Evolutionary conservation across 2,329 filamentous ascomycete species (phyloP).

Genomic region (Rutstroemia sydowiana): DNA sequence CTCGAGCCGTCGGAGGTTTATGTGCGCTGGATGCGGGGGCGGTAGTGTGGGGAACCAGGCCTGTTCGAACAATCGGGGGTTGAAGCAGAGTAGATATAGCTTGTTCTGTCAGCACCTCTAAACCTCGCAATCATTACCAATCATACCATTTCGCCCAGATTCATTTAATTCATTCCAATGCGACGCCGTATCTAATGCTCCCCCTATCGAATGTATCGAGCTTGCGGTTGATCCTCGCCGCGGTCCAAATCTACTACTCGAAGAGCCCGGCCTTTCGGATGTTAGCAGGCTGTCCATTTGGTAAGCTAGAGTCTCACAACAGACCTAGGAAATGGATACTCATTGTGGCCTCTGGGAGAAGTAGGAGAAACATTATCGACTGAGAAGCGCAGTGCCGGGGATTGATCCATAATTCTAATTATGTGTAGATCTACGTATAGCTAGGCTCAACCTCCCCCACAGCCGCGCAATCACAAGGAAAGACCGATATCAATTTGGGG

Average conservation of each 20-base stretch:
- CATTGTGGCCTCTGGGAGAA: slow-evolving; percentile 34
- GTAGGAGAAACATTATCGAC: slow-evolving; percentile 38
- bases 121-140: not conserved
- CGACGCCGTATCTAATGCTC: slow-evolving; percentile 66
- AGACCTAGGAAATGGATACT: slow-evolving; percentile 49
- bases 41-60: slow-evolving; percentile 70
- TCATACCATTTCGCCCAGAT: slow-evolving; percentile 72
- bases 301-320: slow-evolving; percentile 27
- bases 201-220: slow-evolving; percentile 81
- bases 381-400: slow-evolving; percentile 37
- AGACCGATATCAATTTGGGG: not conserved
- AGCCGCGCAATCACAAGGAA: slow-evolving; percentile 5
- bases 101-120: slow-evolving; percentile 30
- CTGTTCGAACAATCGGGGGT: slow-evolving; percentile 81
- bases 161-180: slow-evolving; percentile 55
- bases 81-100: slow-evolving; percentile 92
- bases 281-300: slow-evolving; percentile 37
- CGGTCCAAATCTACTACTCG: slow-evolving; percentile 36
- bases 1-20: slow-evolving; percentile 74
- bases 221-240: slow-evolving; percentile 79
- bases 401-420: slow-evolving; percentile 31
- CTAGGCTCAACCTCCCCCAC: slow-evolving; percentile 22
- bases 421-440: not conserved
- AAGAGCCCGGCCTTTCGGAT: slow-evolving; percentile 25
- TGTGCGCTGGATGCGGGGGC: slow-evolving; percentile 64